Evolutionary conservation across 202 grass and related monocot species (phyloP), one percentile per base, ranked within the genome.

Genomic region (Musa balbisiana): DNA sequence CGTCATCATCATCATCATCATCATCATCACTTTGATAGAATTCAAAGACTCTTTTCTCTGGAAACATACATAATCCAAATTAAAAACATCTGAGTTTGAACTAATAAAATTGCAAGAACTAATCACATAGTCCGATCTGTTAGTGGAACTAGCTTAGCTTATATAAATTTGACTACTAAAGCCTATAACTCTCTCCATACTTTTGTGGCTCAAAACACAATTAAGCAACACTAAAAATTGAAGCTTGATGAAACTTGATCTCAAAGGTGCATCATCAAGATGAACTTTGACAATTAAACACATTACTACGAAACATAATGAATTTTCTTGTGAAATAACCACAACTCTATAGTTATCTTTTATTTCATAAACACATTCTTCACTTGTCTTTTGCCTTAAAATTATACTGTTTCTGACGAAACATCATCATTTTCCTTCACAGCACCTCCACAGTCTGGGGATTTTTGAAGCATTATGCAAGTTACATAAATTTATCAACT

Each of bases 11-110:
- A 75, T 83, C 79, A 69, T 92, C 85, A 75, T 83, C 80, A 33
- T 80, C 70, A 52, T 92, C 85, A 75, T 89, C 94, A 83, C 88
- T 93, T 15, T 82, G 69, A 78, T 81, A 91, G 81, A 89, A 91
- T 51, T 89, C 81, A 73, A 97, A 87, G 53, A 81, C 68, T 24
- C 77, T 83, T 88, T 74, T 87, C 79, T 62, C 73, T 81, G 67
- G 11, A 67, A 77, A 75, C 62, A 24, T 82, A 83, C 51, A 70
- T 79, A 51, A 43, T 72, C 24, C 8, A 67, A 49, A 81, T 74
- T 11, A 75, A 76, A 77, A 15, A 24, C 51, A 80, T 29, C 2
- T 59, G 16, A 65, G 23, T 43, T 81, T 53, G 16, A 74, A 74
- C 8, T 17, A 11, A 29, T 26, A 74, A 33, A 20, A 1, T 33